These are phyloP conservation scores for Phellopilus nigrolimitatus DNA, from an alignment of 1,284 basidiomycete genomes.

Conservation along the genomic window DNA sequence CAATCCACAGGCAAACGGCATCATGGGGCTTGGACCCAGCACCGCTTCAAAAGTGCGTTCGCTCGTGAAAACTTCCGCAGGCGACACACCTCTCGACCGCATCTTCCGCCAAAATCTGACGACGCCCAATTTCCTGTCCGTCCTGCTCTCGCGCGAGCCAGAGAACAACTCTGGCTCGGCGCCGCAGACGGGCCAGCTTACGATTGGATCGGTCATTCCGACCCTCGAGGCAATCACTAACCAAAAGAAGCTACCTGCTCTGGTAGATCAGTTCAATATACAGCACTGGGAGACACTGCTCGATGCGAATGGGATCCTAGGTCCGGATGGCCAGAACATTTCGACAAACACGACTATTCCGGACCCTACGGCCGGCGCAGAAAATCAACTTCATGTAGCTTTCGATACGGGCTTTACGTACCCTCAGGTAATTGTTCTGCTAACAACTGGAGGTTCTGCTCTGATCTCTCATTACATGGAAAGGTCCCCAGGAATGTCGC, in stretches of 20 bases:
- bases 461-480: constrained; percentile 5
- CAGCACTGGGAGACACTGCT: constrained; percentile 25
- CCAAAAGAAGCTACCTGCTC: constrained; percentile 22
- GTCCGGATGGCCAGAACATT: constrained; percentile 24
- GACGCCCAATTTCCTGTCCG: constrained; percentile 26
- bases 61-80: constrained; percentile 15
- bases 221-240: constrained; percentile 21
- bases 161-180: constrained; percentile 18
- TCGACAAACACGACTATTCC: constrained; percentile 19
- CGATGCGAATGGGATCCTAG: constrained; percentile 24
- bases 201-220: constrained; percentile 25
- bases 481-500: constrained; percentile 21
- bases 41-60: constrained; percentile 32
- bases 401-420: constrained; percentile 25
- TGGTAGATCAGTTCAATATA: constrained; percentile 17
- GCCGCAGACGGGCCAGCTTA: constrained; percentile 32
- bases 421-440: constrained; percentile 18
- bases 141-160: constrained; percentile 23
- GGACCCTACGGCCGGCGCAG: constrained; percentile 15
- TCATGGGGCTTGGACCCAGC: constrained; percentile 52
- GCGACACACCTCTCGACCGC: constrained; percentile 24
- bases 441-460: constrained; percentile 5
- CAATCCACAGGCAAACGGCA: constrained; percentile 32
- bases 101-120: constrained; percentile 27
- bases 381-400: constrained; percentile 21